Conservation (phyloP, 768 basidiomycete species). For the Boletus vermiculosoides region DNA sequence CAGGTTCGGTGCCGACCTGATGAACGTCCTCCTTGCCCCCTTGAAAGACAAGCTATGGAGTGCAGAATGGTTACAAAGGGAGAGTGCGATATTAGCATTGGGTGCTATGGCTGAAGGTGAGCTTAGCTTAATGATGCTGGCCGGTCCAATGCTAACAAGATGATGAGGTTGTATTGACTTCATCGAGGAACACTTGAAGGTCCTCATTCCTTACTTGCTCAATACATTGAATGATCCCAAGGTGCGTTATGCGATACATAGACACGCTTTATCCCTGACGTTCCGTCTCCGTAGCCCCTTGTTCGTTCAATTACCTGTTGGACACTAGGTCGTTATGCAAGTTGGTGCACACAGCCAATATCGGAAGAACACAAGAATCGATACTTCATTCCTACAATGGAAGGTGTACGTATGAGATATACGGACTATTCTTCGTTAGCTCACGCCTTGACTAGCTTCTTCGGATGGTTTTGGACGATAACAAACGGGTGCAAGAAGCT, state of each 20-base stretch:
- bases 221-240: constrained; percentile 88
- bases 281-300: constrained; percentile 61
- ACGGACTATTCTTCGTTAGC: not conserved
- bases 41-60: constrained; percentile 95
- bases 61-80: constrained; percentile 88
- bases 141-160: constrained; percentile 8
- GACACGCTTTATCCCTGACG: not conserved
- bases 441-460: constrained; percentile 62
- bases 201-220: constrained; percentile 89
- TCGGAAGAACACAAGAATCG: constrained; percentile 85
- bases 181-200: constrained; percentile 92
- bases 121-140: constrained; percentile 18
- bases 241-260: constrained; percentile 42
- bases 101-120: constrained; percentile 98
- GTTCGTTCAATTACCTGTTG: constrained; percentile 98
- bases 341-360: constrained; percentile 88
- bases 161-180: constrained; percentile 88
- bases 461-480: constrained; percentile 95
- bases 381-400: constrained; percentile 97
- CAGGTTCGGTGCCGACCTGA: constrained; percentile 83
- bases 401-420: constrained; percentile 69
- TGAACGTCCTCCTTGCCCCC: constrained; percentile 84
- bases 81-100: constrained; percentile 92
- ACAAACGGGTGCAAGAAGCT: constrained; percentile 98
- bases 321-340: constrained; percentile 98